Base-by-base conservation (phyloP, 106 monocot species). In the Gastrodia elata region DNA sequence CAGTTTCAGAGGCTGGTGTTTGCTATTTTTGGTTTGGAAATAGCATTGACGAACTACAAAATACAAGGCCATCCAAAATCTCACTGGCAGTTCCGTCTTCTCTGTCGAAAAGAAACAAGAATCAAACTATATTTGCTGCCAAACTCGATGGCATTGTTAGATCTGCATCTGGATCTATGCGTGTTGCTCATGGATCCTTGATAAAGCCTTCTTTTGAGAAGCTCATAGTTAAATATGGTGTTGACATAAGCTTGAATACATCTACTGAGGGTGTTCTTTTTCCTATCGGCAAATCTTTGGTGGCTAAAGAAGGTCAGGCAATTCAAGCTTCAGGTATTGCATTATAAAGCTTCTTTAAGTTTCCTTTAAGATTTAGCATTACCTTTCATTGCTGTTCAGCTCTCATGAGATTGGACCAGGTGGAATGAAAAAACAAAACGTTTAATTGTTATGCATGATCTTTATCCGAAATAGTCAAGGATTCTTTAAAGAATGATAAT, bases 1-100 rank as follows among this genome's bases (percentile, higher is more conserved):
- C 97, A 16, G 68, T 93, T 81, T 98, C 93, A 30, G 93, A 98
- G 73, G 73, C 49, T 70, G 93, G 93, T 58, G 30, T 86, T 24
- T 98, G 90, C 72, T 91, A 93, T 78, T 85, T 93, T 77, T 98
- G 97, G 97, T 70, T 82, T 75, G 97, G 86, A 40, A 84, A 68
- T 42, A 80, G 34, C 64, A 78, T 91, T 40, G 73, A 93, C 26
- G 86, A 88, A 74, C 68, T 98, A 77, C 76, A 80, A 13, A 75
- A 69, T 71, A 77, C 82, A 22, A 91, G 80, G 65, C 84, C 97
- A 52, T 83, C 97, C 58, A 93, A 83, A 67, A 88, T 98, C 22
- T 79, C 86, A 46, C 49, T 84, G 30, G 79, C 80, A 38, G 3
- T 64, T 77, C 77, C 76, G 18, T 74, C 68, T 65, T 73, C 85